Evolutionary conservation across 1,139 yeast species (phyloP).

Genomic region (Candida neerlandica): DNA sequence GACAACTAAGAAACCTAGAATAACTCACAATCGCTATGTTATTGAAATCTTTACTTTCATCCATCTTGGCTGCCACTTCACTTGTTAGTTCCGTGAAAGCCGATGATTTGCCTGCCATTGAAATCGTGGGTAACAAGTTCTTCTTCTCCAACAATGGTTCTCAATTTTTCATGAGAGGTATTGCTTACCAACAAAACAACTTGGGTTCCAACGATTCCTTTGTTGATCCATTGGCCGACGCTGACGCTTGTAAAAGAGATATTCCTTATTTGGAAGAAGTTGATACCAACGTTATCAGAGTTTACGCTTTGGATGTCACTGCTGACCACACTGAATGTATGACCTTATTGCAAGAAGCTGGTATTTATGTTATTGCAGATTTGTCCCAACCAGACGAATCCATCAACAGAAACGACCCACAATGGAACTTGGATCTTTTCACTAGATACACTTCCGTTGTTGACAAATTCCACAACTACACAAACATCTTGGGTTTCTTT

Average conservation of each 20-base stretch:
- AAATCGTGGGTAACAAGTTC: constrained; percentile 49
- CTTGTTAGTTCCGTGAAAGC: constrained; percentile 15
- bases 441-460: constrained; percentile 74
- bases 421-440: constrained; percentile 66
- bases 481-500: constrained; percentile 82
- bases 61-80: constrained; percentile 27
- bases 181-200: constrained; percentile 50
- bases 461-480: constrained; percentile 69
- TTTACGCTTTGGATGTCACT: constrained; percentile 69
- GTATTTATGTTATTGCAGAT: constrained; percentile 79
- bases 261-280: constrained; percentile 65
- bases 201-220: constrained; percentile 50
- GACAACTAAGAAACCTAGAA: constrained; percentile 1
- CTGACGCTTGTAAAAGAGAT: constrained; percentile 76
- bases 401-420: constrained; percentile 61
- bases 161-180: constrained; percentile 47
- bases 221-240: constrained; percentile 73
- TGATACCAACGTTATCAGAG: constrained; percentile 69
- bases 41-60: constrained; percentile 38
- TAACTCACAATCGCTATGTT: constrained; percentile 31
- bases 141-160: constrained; percentile 48
- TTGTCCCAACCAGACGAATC: constrained; percentile 67
- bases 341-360: constrained; percentile 67
- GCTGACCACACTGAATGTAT: constrained; percentile 70
- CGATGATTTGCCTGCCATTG: constrained; percentile 35